Evolutionary conservation across 257 asterid species (phyloP).

Genomic region (Asclepias syriaca): DNA sequence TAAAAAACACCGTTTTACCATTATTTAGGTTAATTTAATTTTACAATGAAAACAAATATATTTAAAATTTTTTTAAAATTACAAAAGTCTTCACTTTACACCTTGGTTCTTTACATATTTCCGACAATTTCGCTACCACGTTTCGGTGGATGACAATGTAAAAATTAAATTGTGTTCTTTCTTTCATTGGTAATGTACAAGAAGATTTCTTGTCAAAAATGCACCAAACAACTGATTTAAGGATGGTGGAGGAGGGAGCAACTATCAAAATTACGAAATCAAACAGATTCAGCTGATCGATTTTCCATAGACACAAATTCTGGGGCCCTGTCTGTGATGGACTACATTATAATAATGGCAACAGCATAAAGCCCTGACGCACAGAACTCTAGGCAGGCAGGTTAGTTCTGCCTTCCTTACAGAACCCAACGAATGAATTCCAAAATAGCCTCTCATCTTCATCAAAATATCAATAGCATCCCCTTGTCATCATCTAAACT

Average conservation of each 20-base stretch:
- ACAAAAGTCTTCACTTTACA: no score
- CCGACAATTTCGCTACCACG: no score
- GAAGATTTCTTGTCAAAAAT: constrained; percentile 2
- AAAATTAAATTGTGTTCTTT: constrained; percentile 2
- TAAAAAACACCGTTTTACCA: no score
- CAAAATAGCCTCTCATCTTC: background rate
- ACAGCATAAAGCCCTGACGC: background rate
- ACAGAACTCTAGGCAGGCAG: background rate
- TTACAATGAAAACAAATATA: no score
- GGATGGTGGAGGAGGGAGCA: constrained; percentile 11
- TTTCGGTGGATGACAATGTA: background rate
- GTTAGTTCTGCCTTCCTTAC: background rate
- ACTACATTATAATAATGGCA: background rate
- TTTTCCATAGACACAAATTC: background rate
- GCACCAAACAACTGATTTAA: background rate
- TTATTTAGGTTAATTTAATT: no score
- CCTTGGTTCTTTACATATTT: no score
- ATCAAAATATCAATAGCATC: constrained; percentile 7
- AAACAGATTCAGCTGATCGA: background rate
- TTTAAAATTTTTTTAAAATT: no score
- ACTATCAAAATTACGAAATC: constrained; percentile 1
- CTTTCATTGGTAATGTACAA: constrained; percentile 13
- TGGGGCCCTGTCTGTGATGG: background rate
- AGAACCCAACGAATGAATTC: background rate
- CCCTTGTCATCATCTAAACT: constrained; percentile 22